These are phyloP conservation scores for Penicillium sp. DNA, from an alignment of 2,329 filamentous ascomycete species.

Conservation along the genomic window DNA sequence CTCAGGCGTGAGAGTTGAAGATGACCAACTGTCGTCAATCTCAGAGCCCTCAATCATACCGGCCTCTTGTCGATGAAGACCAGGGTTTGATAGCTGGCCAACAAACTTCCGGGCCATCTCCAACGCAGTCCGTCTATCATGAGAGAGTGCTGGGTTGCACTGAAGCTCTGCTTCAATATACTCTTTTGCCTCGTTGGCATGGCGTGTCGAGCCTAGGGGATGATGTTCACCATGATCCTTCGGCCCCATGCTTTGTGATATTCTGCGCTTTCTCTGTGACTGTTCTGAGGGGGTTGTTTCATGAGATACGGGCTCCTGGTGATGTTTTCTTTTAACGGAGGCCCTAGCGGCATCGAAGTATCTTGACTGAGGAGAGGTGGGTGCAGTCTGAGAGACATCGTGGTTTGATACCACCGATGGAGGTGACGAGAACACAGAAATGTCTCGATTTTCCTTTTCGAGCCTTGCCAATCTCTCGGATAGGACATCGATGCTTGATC, in stretches of 20 bases:
- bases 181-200: slow-evolving; percentile 22
- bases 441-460: slow-evolving; percentile 13
- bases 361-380: slow-evolving; percentile 11
- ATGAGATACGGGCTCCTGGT: background rate
- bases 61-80: slow-evolving; percentile 14
- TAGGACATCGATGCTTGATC: slow-evolving; percentile 17
- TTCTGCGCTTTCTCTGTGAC: slow-evolving; percentile 11
- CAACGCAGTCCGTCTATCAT: slow-evolving; percentile 19
- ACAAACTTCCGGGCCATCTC: slow-evolving; percentile 22
- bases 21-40: slow-evolving; percentile 9
- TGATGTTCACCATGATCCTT: slow-evolving; percentile 9
- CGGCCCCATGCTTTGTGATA: slow-evolving; percentile 9
- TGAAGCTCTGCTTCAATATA: slow-evolving; percentile 26
- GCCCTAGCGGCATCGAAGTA: background rate
- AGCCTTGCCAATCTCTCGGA: slow-evolving; percentile 20
- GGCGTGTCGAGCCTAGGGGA: slow-evolving; percentile 18
- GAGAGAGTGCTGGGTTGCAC: slow-evolving; percentile 22
- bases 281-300: background rate
- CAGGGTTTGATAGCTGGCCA: slow-evolving; percentile 21
- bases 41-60: slow-evolving; percentile 8
- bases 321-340: slow-evolving; percentile 14
- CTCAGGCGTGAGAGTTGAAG: slow-evolving; percentile 20
- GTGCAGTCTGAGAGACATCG: slow-evolving; percentile 1
- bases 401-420: slow-evolving; percentile 2
- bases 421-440: slow-evolving; percentile 8